Evolutionary conservation across 2,329 filamentous ascomycete genomes (phyloP), one percentile per base, ranked within the genome.

Genomic region (Colletotrichum limetticola): DNA sequence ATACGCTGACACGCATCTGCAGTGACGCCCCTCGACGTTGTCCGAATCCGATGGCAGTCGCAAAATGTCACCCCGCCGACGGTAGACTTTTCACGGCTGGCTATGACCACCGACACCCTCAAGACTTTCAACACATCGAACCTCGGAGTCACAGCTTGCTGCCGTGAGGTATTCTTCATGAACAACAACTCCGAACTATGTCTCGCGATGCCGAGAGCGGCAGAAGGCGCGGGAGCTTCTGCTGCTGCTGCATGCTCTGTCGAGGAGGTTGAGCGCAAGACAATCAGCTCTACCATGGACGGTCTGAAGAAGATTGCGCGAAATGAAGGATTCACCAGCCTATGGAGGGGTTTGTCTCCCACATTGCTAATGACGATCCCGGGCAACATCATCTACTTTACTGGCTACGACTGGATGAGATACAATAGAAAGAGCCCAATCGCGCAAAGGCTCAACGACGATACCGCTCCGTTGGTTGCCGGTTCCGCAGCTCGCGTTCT

Each of bases 331-430:
- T 79, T 95, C 14, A 89, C 90, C 30, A 97, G 95, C 1, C 84
- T 99, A 46, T 99, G 97, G 96, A 90, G 97, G 74, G 97, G 97
- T 0, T 86, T 99, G 5, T 97, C 94, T n/a, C 96, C 97, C 0
- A 99, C 97, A 0, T 85, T 99, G 26, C 89, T 95, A 75, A 99
- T 99, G 97, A 92, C 95, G 0, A 90, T 99, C 6, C 97, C 97
- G 0, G 95, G 92, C 30, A 99, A 99, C 81, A 97, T 99, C 76
- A 98, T 99, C 76, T 99, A 99, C 84, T 98, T 98, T 79, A 97
- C 97, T 14, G 97, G 97, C 52, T 99, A 99, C 83, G 97, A 99
- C 80, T 98, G 95, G 93, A 82, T 99, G 71, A 92, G 97, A 46
- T 93, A 89, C 75, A 93, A 94, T 78, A 85, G 86, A 1, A 85